Evolutionary conservation across 2,329 filamentous ascomycete species (phyloP).

Genomic region (Cadophora sp.): DNA sequence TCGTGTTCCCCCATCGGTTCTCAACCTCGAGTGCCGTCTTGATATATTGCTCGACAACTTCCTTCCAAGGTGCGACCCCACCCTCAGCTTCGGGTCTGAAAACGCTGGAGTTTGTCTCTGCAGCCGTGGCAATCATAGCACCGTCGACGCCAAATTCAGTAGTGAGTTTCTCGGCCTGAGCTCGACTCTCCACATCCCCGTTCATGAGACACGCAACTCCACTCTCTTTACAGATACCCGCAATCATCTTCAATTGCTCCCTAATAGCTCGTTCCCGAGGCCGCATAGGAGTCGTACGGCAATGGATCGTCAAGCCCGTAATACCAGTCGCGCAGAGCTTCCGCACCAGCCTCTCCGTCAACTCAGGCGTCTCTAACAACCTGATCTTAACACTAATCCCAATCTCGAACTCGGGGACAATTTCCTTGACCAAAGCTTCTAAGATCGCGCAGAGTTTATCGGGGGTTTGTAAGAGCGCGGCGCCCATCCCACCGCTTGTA

Average conservation of each 20-base stretch:
- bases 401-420: conserved; percentile 80
- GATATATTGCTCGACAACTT: conserved; percentile 80
- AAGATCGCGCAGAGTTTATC: conserved; percentile 86
- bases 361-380: conserved; percentile 76
- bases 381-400: conserved; percentile 98
- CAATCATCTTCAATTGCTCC: conserved; percentile 85
- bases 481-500: conserved; percentile 93
- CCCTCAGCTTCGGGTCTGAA: conserved; percentile 76
- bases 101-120: conserved; percentile 89
- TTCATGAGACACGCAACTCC: conserved; percentile 97
- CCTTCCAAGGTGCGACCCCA: conserved; percentile 74
- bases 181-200: conserved; percentile 81
- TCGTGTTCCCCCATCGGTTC: conserved; percentile 92
- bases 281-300: conserved; percentile 94
- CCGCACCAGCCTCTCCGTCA: conserved; percentile 80
- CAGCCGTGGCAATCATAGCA: conserved; percentile 95
- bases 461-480: conserved; percentile 84
- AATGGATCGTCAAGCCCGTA: conserved; percentile 90
- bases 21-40: conserved; percentile 75
- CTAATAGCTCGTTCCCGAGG: conserved; percentile 87
- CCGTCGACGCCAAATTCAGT: conserved; percentile 86
- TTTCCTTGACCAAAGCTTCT: conserved; percentile 78
- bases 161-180: conserved; percentile 75
- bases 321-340: conserved; percentile 87
- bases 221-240: conserved; percentile 77